phyloP scores from a whole-genome alignment of 768 basidiomycete genomes.

The Myochromella boudieri region DNA sequence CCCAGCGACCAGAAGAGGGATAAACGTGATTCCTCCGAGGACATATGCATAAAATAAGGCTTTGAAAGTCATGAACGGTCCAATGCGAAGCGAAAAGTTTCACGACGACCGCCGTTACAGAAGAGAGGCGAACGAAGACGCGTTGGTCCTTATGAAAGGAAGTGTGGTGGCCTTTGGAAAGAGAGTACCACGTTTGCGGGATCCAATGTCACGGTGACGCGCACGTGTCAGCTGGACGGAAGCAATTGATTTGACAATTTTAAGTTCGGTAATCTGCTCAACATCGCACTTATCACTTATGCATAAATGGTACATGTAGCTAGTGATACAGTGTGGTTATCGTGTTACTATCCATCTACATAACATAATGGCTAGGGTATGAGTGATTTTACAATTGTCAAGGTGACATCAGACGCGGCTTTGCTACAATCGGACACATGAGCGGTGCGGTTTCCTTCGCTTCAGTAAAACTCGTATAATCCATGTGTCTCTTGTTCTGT shows the following conservation, averaged over 20 bases:
- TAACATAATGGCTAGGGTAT: not conserved
- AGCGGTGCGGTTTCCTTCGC: slow-evolving; percentile 15
- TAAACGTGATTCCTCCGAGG: slow-evolving; percentile 86
- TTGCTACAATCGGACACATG: slow-evolving; percentile 2
- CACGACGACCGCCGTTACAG: slow-evolving; percentile 6
- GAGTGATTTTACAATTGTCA: not conserved
- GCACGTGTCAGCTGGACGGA: not conserved
- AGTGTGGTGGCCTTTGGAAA: not conserved
- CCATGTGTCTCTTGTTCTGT: slow-evolving; percentile 46
- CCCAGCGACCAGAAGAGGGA: slow-evolving; percentile 70
- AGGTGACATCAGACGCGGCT: not conserved
- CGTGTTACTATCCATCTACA: not conserved
- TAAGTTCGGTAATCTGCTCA: not conserved
- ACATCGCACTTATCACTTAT: not conserved
- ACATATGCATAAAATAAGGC: slow-evolving; percentile 82
- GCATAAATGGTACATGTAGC: too few species aligned
- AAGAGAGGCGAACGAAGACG: not conserved
- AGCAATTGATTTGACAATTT: not conserved
- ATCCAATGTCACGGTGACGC: not conserved
- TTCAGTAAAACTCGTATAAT: slow-evolving; percentile 29
- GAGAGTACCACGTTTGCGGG: not conserved
- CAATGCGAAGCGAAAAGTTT: not conserved
- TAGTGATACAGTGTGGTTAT: not conserved
- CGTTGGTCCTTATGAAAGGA: not conserved
- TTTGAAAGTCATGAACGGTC: slow-evolving; percentile 57